These are phyloP conservation scores for Fagus sylvatica DNA, from an alignment of 306 rosid species.

Conservation along the genomic window DNA sequence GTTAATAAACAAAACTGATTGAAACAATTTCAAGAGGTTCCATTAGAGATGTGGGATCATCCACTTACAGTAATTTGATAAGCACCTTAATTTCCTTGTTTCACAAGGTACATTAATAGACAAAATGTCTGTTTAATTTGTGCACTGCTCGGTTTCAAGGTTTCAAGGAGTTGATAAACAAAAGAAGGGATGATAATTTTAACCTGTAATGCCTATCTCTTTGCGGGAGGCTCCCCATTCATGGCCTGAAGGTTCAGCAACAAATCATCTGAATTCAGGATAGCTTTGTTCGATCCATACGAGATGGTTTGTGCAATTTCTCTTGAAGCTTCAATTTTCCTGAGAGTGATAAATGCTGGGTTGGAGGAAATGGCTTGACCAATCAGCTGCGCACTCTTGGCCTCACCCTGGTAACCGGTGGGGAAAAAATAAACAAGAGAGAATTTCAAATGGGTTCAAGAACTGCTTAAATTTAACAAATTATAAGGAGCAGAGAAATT, in stretches of 20 bases:
- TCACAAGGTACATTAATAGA: neutral
- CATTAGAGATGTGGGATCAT: neutral
- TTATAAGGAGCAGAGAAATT: neutral
- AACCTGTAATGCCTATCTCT: constrained; percentile 28
- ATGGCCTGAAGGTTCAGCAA: constrained; percentile 75
- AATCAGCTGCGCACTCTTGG: constrained; percentile 75
- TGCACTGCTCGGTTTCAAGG: neutral
- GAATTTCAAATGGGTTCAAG: neutral
- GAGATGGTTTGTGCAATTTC: constrained; percentile 76
- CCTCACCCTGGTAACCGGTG: constrained; percentile 64
- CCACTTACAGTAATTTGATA: neutral
- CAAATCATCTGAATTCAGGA: constrained; percentile 68
- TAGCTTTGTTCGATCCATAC: constrained; percentile 59
- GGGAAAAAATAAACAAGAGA: neutral
- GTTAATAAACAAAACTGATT: neutral
- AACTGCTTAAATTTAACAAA: neutral
- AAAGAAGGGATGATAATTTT: neutral
- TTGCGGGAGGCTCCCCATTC: constrained; percentile 46
- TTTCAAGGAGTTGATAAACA: neutral
- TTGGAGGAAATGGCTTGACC: constrained; percentile 82
- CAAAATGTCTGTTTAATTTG: neutral
- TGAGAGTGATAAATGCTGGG: constrained; percentile 69
- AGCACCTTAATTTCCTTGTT: constrained; percentile 15
- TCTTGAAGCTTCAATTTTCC: constrained; percentile 93
- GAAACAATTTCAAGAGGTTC: neutral